Evolutionary conservation across 108 stramenopile genomes (phyloP), one percentile per base, ranked within the genome.

Genomic region (Cyclotella distinguenda): DNA sequence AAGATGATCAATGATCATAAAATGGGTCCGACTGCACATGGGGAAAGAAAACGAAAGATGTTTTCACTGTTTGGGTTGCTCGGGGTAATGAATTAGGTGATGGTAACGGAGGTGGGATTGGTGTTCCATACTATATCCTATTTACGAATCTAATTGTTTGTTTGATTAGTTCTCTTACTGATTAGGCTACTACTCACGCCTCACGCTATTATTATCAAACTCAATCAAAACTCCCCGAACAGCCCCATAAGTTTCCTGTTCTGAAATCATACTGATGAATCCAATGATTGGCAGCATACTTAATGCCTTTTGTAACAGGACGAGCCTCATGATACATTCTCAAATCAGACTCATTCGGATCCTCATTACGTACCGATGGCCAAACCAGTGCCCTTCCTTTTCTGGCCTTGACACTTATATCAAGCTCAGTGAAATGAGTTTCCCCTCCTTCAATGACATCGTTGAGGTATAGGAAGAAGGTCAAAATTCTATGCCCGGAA

Each of bases 391-490:
- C 84, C 11, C 74, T 18, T 42, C 71, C 77, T 45, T 61, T 72
- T 48, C 68, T 79, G 0, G 83, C 80, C 21, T 67, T 73, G 22
- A 78, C 68, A 22, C 56, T 40, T 4, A 79, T 60, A 19, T 53
- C 69, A 36, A 80, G 25, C 0, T 66, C 33, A 12, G 78, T 77
- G 47, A 86, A 86, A 11, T 43, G 46, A 34, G 85, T 86, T 23
- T 82, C 83, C 18, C 85, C 85, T 9, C 85, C 85, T 40, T 82
- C 78, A 31, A 56, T 56, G 11, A 86, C 85, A 59, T 86, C 82
- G 25, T 65, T 68, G 1, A 86, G 78, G 44, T 86, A 86, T 1
- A 86, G 64, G 55, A 84, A 86, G 50, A 86, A 82, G 10, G 85
- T 86, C 40, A 82, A 49, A 42, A 86, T 82, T n/a, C 85, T 60